Evolutionary conservation across 1,139 yeast species (phyloP).

Genomic region (Pichia sp.): DNA sequence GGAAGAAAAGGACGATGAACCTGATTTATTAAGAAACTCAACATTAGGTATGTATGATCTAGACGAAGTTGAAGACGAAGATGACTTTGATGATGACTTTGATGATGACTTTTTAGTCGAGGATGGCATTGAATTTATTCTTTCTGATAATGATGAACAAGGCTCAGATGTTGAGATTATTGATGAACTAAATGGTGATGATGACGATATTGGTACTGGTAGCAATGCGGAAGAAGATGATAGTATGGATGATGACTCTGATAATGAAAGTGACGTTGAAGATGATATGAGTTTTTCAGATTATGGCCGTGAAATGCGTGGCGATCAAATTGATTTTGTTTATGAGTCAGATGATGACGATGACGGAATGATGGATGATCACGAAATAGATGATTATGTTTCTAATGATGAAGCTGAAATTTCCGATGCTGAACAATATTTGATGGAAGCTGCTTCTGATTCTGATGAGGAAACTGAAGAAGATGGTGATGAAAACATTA

Average conservation of each 20-base stretch:
- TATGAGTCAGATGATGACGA: constrained; percentile 10
- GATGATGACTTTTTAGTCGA: constrained; percentile 27
- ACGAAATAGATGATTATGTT: constrained; percentile 12
- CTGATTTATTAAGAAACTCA: constrained; percentile 79
- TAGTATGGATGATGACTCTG: constrained; percentile 48
- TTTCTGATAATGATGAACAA: constrained; percentile 53
- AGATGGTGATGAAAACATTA: constrained; percentile 43
- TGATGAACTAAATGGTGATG: constrained; percentile 29
- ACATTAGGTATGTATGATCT: constrained; percentile 93
- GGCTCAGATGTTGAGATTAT: constrained; percentile 23
- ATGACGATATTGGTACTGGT: constrained; percentile 42
- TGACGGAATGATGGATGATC: constrained; percentile 24
- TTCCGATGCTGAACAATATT: constrained; percentile 18
- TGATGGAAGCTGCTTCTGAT: constrained; percentile 31
- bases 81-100: constrained; percentile 35
- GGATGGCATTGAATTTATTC: constrained; percentile 26
- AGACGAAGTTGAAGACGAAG: constrained; percentile 64
- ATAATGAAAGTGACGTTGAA: constrained; percentile 9
- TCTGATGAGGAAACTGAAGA: constrained; percentile 40
- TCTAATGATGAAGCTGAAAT: constrained; percentile 11
- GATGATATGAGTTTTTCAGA: not conserved
- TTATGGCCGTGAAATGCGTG: constrained; percentile 3
- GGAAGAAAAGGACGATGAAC: constrained; percentile 62
- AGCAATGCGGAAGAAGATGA: constrained; percentile 26
- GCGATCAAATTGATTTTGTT: constrained; percentile 12